Evolutionary conservation across 352 stramenopile genomes (phyloP), one percentile per base, ranked within the genome.

Genomic region (Globisporangium ultimum): DNA sequence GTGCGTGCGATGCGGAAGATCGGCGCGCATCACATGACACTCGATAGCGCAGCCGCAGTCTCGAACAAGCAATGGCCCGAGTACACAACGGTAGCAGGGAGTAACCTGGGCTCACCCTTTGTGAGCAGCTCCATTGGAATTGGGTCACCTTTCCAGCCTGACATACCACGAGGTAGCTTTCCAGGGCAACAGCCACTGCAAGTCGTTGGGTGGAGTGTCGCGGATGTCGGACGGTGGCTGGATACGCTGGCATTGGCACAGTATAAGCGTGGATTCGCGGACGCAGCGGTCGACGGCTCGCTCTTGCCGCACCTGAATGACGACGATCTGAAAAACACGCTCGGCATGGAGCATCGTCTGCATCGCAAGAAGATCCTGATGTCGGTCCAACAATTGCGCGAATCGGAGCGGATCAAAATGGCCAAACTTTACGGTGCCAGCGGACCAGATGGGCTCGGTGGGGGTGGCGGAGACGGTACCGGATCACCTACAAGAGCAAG

Each of bases 341-440:
- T 98, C 8, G 91, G 93, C 8, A 94, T 98, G 62, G 92, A 98
- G 67, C 94, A 98, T 64, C 80, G 80, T 11, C 74, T 98, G 18
- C 96, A 98, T 67, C 88, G 96, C 12, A 98, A 98, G 71, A 98
- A 98, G 67, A 93, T 98, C 41, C 67, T 98, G n/a, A 95, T 87
- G 22, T 85, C 81, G 1, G 78, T 97, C 20, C 71, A 86, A 32
- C 78, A 94, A 20, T 68, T 96, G 22, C 74, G 79, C 3, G 75
- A 83, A 45, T 47, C 64, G 15, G 82, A 91, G 55, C 67, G 67
- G 22, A 68, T 76, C 51, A 68, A 74, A 54, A 76, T 83, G 64
- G 68, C 67, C 40, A 59, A 70, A 22, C 55, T 91, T 14, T 84
- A 81, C 52, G 71, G 68, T 10, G 41, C 56, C 7, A 53, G 50